Evolutionary conservation across 768 basidiomycete species (phyloP).

Genomic region (Mrakia blollopis): DNA sequence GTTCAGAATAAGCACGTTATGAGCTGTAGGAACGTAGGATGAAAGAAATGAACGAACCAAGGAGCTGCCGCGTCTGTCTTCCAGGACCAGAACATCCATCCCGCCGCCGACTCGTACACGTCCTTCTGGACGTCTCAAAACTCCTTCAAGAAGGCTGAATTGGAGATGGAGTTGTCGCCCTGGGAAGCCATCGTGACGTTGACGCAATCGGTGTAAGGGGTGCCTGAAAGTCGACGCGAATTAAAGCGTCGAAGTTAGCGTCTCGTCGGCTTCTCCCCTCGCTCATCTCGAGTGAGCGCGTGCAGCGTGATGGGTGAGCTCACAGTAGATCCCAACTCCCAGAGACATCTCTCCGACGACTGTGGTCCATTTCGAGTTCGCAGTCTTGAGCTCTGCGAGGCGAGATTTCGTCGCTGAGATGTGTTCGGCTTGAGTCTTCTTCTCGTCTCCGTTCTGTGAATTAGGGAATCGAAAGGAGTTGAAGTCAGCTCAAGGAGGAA

Average conservation of each 20-base stretch:
- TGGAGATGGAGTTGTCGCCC: not conserved
- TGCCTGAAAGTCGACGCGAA: not conserved
- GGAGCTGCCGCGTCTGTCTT: slow-evolving; percentile 26
- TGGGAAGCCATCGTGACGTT: not conserved
- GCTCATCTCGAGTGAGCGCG: no score
- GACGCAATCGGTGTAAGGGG: not conserved
- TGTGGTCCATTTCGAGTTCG: slow-evolving; percentile 20
- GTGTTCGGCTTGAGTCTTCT: not conserved
- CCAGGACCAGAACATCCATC: slow-evolving; percentile 16
- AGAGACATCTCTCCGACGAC: slow-evolving; percentile 21
- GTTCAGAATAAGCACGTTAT: not conserved
- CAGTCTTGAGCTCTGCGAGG: not conserved
- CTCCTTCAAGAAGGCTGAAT: not conserved
- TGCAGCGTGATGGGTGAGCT: no score
- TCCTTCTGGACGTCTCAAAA: slow-evolving; percentile 25
- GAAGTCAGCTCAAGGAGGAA: no score
- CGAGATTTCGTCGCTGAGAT: not conserved
- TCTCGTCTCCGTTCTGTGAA: not conserved
- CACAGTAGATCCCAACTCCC: not conserved
- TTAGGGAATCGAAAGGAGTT: not conserved
- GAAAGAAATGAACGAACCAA: not conserved
- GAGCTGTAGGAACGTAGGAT: not conserved
- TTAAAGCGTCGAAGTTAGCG: no score
- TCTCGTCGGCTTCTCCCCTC: no score
- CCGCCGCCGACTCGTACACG: not conserved